A percentile compares a stretch with the other conserved stretches of the same genome.
Evolutionary conservation across 2,329 filamentous ascomycete species (phyloP).

Genomic region (Chrysosporium keratinophilum): DNA sequence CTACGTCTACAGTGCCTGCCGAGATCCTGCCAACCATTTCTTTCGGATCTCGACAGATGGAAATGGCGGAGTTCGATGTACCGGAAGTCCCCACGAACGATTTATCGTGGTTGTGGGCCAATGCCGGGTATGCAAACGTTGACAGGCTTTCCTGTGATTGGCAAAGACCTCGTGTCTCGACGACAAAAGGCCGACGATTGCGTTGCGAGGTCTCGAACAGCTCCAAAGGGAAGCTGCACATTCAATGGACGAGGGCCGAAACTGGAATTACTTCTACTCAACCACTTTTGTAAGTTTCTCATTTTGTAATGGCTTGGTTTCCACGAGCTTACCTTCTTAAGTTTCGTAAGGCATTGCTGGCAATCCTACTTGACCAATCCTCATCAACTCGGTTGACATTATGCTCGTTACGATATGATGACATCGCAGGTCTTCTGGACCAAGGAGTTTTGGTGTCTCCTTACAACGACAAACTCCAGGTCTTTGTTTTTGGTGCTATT

Average conservation of each 20-base stretch:
- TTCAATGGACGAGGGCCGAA: not conserved
- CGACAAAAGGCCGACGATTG: not conserved
- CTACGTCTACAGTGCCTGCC: conserved; percentile 63
- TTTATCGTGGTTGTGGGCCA: conserved; percentile 60
- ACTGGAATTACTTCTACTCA: not conserved
- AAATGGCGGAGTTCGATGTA: conserved; percentile 48
- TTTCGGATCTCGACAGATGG: conserved; percentile 60
- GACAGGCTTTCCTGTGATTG: conserved; percentile 3
- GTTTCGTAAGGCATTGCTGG: conserved; percentile 4
- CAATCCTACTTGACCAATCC: conserved; percentile 3
- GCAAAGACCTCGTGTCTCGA: not conserved
- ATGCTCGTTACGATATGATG: not conserved
- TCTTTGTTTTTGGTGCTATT: not conserved
- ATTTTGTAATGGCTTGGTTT: too few species aligned
- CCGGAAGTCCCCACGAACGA: conserved; percentile 58
- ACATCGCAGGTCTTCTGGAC: not conserved
- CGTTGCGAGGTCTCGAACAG: not conserved
- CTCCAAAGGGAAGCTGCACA: not conserved
- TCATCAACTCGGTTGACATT: not conserved
- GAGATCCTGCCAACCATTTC: conserved; percentile 60
- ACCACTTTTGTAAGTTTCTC: not conserved
- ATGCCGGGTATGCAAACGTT: conserved; percentile 44
- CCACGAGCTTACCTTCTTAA: not conserved
- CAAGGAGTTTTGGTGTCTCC: conserved; percentile 6
- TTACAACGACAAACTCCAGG: not conserved